Base-by-base conservation (phyloP, 75 land plant genomes). In the Selaginella tamariscina region DNA sequence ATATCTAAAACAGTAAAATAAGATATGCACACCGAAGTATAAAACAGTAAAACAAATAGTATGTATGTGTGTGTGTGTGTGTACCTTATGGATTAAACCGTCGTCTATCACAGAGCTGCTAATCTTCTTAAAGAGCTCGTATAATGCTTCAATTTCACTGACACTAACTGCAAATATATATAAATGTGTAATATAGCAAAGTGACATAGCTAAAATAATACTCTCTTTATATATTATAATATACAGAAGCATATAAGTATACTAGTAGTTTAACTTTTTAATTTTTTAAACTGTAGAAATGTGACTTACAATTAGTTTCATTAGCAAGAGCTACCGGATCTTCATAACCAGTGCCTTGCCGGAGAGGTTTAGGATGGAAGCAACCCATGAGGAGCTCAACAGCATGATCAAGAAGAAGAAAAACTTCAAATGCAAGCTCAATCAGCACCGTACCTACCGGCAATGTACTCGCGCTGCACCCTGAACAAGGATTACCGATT, bases 71-170 rank as follows among this genome's bases (percentile, higher is more conserved):
- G n/a, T n/a, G n/a, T n/a, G n/a, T n/a, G n/a, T n/a, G n/a, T n/a
- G n/a, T 33, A 86, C 93, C 89, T 86, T 89, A 69, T 69, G 80
- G 56, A 89, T 89, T 26, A 86, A 66, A 32, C 94, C 94, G 75
- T 89, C 94, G 44, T 81, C 77, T 56, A 84, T 82, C 20, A 87
- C 76, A 20, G 95, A 89, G 70, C 79, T 70, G 32, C 95, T 89
- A 65, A 89, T 44, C 62, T 74, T 82, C 79, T 87, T 87, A 56
- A 80, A 89, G 23, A 89, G 71, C 75, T 87, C 95, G 64, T 82
- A 82, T 68, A 89, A 27, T 26, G 84, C 84, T 55, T 82, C 84
- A 24, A 82, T 77, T 65, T 82, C 84, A 70, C 83, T 82, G 8
- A 82, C 84, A 33, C 75, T 82, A 55, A 82, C 80, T 78, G 79